Conservation (phyloP, 1,284 basidiomycete genomes). For the Boletus sp. region DNA sequence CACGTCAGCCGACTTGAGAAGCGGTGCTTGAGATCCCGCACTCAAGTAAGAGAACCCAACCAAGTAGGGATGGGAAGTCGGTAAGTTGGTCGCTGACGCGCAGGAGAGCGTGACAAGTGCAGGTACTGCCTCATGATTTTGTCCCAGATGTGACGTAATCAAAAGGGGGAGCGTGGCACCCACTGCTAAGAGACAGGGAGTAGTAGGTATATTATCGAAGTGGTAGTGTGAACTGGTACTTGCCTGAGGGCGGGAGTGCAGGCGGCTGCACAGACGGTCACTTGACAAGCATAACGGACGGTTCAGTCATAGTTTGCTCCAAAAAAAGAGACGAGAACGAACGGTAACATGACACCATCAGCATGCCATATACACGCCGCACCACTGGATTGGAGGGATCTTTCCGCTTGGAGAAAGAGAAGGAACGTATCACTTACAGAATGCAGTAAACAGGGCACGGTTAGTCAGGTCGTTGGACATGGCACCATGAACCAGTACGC, state of each 20-base stretch:
- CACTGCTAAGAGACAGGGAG: constrained; percentile 40
- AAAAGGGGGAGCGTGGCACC: constrained; percentile 60
- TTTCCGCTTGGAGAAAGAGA: constrained; percentile 34
- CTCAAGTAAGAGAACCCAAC: constrained; percentile 53
- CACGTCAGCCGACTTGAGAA: constrained; percentile 59
- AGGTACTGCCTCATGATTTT: constrained; percentile 52
- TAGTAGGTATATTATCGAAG: neutral
- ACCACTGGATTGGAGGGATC: constrained; percentile 43
- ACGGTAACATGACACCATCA: constrained; percentile 39
- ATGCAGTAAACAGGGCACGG: constrained; percentile 47
- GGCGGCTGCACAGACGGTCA: constrained; percentile 57
- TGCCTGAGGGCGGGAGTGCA: constrained; percentile 54
- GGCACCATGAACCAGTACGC: constrained; percentile 48
- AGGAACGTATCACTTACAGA: constrained; percentile 38
- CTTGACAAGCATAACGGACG: constrained; percentile 37
- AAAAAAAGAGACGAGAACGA: constrained; percentile 1
- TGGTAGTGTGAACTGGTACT: constrained; percentile 7
- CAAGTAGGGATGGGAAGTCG: constrained; percentile 59
- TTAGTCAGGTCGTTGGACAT: constrained; percentile 46
- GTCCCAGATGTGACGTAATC: constrained; percentile 63
- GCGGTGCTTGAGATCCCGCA: constrained; percentile 46
- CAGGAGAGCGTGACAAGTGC: constrained; percentile 56
- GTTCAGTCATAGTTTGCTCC: too few species aligned
- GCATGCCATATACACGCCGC: constrained; percentile 44
- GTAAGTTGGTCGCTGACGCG: constrained; percentile 56